Conservation (phyloP, 306 rosid genomes). For the Casuarina equisetifolia region DNA sequence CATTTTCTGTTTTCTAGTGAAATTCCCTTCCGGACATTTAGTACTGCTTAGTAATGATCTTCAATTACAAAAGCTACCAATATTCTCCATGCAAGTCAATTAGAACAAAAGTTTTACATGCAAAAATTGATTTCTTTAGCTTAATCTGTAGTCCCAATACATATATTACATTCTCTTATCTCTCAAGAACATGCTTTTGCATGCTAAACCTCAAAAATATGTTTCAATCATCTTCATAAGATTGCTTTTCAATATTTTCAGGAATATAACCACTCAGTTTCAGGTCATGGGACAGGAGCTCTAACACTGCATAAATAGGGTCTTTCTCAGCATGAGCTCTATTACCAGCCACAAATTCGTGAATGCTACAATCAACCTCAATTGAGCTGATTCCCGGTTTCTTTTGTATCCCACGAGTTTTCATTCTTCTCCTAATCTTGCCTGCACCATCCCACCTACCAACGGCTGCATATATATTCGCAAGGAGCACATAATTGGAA, state of each 20-base stretch:
- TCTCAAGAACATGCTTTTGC: not conserved
- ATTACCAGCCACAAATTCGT: constrained; percentile 76
- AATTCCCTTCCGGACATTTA: no score
- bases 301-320: constrained; percentile 39
- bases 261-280: constrained; percentile 64
- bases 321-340: constrained; percentile 57
- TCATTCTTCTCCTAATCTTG: constrained; percentile 68
- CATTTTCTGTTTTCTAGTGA: no score
- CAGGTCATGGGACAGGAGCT: constrained; percentile 62
- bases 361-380: constrained; percentile 70
- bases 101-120: not conserved
- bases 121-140: not conserved
- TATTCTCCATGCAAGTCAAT: not conserved
- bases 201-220: not conserved
- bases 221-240: constrained; percentile 36
- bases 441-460: constrained; percentile 85
- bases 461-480: constrained; percentile 73
- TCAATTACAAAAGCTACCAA: not conserved
- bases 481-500: constrained; percentile 80
- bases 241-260: constrained; percentile 36
- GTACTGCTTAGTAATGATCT: not conserved
- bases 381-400: constrained; percentile 72
- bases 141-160: not conserved
- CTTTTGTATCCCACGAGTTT: constrained; percentile 66
- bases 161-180: not conserved